Evolutionary conservation across 768 basidiomycete species (phyloP), one percentile per base, ranked within the genome.

Genomic region (Filobasidium floriforme): DNA sequence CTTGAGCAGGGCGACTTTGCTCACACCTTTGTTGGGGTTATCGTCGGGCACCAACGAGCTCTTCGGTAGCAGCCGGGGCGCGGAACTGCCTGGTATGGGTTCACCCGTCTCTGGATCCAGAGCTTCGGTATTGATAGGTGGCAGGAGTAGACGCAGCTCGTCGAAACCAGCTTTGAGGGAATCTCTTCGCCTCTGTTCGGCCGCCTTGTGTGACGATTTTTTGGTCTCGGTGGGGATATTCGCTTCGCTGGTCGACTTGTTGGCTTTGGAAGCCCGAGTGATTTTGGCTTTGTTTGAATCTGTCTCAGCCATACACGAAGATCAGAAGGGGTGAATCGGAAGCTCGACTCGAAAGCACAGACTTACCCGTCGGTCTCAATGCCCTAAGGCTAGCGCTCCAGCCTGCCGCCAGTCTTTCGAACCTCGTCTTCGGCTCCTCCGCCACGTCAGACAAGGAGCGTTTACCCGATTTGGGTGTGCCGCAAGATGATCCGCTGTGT

Each of bases 171-270:
- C 87, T 81, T 98, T 99, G 67, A 98, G 85, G 52, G 90, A 92
- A 79, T 99, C 94, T 10, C 96, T 87, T 54, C 96, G 88, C 76
- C 93, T 92, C 77, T 99, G 96, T 79, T 99, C 96, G 6, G 96
- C 96, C 14, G 87, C 89, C 79, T 97, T 98, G 80, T 99, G 81
- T 1, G 80, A 80, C 18, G 80, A 77, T 61, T 75, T 75, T 12
- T 78, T 75, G n/a, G 62, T 73, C 63, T 80, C 80, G 26, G 68
- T 69, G 41, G 75, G 73, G 6, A 65, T 55, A 11, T 60, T 68
- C 49, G 68, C 49, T 24, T 66, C 66, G 66, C 72, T 72, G 69
- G 64, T 64, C 62, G 26, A 63, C 67, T 72, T 62, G 0, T 18
- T 26, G 7, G 54, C 7, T 55, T 59, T 59, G 41, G 54, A 26